Base-by-base conservation (phyloP, 2,329 filamentous ascomycete genomes). In the Fusarium multiceps region DNA sequence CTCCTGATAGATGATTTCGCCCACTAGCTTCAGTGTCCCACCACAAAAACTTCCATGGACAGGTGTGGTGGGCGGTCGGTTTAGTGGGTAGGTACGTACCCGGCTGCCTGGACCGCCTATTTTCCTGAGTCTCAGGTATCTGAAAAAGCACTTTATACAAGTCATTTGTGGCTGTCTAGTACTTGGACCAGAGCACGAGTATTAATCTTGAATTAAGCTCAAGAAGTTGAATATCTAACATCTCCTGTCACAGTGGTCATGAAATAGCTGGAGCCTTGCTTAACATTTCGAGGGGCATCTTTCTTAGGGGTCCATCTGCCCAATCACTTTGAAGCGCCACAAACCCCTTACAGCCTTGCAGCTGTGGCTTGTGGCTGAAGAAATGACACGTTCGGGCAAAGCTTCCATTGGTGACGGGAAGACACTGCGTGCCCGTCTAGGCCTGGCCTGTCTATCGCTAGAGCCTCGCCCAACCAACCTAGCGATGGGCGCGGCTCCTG, bases 11-110 rank as follows among this genome's bases (percentile, higher is more conserved):
- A 59, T 68, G 67, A 69, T 69, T 69, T 69, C 67, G 49, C 67
- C 68, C 63, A 72, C 68, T 70, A 71, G 69, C 70, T 74, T 70
- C 56, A 72, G 37, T 69, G 59, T 66, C 61, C 66, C 70, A 68
- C 67, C 51, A 69, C 58, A 75, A 75, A 75, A 75, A 75, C 73
- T 75, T 75, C 72, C 69, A 71, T 28, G 27, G 27, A 28, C 61
- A 55, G 59, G 47, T 58, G 63, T 63, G 51, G 67, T 69, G 63
- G 66, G 57, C 50, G 64, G 73, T 74, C 55, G 64, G 51, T 66
- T 72, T 73, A 71, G 71, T 72, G 66, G 72, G 70, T 69, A 72
- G 69, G 69, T 72, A 72, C 69, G 69, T 72, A 72, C 69, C 69
- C 12, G 42, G 51, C 68, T 71, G 61, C 65, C 68, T 72, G 55